A percentile compares a stretch with the other conserved stretches of the same genome.
phyloP scores from a whole-genome alignment of 2,329 filamentous ascomycete species.

The Cladosporium colombiae region DNA sequence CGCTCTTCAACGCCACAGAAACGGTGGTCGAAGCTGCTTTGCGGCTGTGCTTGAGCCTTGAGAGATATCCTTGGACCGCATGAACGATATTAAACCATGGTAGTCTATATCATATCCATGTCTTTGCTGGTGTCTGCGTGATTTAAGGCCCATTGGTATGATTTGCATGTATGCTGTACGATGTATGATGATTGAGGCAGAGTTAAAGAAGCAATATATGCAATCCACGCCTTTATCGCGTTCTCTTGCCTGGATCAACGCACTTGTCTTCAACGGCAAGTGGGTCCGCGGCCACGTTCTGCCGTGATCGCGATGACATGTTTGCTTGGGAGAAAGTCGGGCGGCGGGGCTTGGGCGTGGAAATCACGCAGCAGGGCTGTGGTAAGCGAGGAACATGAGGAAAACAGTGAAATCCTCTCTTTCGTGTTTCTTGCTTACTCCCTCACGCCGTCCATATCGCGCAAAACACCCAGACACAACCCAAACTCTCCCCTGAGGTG shows the following conservation, averaged over 20 bases:
- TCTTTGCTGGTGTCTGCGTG: neutral
- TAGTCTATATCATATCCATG: neutral
- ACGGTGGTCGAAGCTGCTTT: neutral
- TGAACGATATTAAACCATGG: neutral
- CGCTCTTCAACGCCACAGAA: constrained; percentile 6
- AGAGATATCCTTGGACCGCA: neutral
- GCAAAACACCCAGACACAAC: neutral
- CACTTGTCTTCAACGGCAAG: constrained; percentile 3
- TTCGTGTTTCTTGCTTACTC: too few relatives aligned
- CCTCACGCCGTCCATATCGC: neutral
- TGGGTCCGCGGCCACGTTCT: constrained; percentile 4
- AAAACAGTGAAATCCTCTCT: neutral
- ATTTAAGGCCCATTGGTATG: neutral
- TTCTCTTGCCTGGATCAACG: neutral
- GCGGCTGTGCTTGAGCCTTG: neutral
- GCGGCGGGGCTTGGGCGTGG: neutral
- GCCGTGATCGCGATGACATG: constrained; percentile 2
- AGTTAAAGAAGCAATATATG: neutral
- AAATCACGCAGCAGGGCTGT: constrained; percentile 7
- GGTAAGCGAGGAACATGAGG: neutral
- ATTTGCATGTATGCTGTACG: neutral
- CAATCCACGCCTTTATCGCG: neutral
- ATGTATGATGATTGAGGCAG: neutral
- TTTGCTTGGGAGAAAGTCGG: neutral
- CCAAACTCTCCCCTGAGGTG: neutral